phyloP scores from a whole-genome alignment of 2,329 filamentous ascomycete genomes.

The Botryosphaeria dothidea region DNA sequence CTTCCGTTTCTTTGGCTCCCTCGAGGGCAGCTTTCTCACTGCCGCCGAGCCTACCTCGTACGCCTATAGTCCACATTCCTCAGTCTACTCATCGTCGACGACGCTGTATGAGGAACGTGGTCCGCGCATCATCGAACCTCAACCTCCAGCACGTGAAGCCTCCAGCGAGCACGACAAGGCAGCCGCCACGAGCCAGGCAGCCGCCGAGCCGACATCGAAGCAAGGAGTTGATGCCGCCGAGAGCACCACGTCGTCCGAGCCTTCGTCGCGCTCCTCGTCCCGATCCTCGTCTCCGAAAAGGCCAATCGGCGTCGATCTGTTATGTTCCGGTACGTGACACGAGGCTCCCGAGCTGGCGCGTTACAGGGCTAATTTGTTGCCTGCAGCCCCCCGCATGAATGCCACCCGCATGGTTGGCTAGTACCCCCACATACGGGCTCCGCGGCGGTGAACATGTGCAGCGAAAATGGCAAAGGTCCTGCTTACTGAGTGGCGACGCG shows the following conservation, averaged over 20 bases:
- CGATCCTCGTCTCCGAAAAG: background rate
- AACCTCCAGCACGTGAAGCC: background rate
- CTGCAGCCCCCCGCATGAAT: slow-evolving; percentile 13
- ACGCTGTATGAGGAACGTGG: background rate
- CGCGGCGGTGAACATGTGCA: background rate
- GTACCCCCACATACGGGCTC: too few species aligned
- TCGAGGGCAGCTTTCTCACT: slow-evolving; percentile 10
- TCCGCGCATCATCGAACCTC: slow-evolving; percentile 5
- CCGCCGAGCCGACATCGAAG: background rate
- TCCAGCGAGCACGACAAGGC: background rate
- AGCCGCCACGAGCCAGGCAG: background rate
- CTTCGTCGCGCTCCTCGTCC: slow-evolving; percentile 1
- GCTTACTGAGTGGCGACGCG: background rate
- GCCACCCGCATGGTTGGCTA: slow-evolving; percentile 11
- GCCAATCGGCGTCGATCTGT: background rate
- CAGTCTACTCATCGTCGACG: background rate
- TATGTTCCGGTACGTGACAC: slow-evolving; percentile 1
- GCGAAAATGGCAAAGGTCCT: background rate
- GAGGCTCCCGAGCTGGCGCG: background rate
- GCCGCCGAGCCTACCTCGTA: slow-evolving; percentile 4
- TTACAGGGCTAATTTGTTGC: background rate
- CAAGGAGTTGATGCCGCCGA: background rate
- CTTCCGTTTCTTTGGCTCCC: slow-evolving; percentile 8
- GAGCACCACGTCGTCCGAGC: background rate
- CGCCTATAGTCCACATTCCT: slow-evolving; percentile 7